phyloP scores from a whole-genome alignment of 2,329 filamentous ascomycete species.

The Cordyceps farinosa region DNA sequence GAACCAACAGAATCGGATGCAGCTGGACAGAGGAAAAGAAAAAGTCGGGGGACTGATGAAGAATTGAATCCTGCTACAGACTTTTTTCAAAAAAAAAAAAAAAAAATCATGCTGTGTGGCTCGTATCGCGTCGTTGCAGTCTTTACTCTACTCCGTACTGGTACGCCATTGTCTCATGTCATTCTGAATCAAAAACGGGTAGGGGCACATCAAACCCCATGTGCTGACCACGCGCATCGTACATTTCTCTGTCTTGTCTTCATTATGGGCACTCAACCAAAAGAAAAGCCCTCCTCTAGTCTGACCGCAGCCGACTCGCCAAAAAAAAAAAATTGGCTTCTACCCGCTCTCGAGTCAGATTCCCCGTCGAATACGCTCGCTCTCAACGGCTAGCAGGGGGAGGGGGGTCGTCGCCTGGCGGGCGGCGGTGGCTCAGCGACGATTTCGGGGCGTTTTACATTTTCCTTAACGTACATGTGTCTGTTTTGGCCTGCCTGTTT shows the following conservation, averaged over 20 bases:
- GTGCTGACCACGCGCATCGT: neutral
- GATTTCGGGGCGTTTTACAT: neutral
- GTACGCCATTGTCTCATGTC: neutral
- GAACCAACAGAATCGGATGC: no score
- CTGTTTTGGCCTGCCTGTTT: no score
- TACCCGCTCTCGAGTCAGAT: slow-evolving; percentile 4
- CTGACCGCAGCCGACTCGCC: no score
- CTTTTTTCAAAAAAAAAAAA: no score
- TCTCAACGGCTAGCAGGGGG: neutral
- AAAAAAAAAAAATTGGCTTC: neutral
- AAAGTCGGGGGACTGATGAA: neutral
- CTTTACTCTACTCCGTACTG: no score
- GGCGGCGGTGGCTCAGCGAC: neutral
- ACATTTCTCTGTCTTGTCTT: neutral
- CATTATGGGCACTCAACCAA: neutral
- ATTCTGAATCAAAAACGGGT: neutral
- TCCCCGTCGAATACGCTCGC: neutral
- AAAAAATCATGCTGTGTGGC: neutral
- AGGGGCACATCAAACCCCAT: neutral
- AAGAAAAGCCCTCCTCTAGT: neutral
- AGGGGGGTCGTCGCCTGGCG: no score
- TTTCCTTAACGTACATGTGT: neutral
- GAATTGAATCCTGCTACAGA: neutral
- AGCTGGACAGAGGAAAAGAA: no score
- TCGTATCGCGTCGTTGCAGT: no score